A percentile compares a stretch with the other conserved stretches of the same genome.
phyloP scores from a whole-genome alignment of 306 rosid genomes.

The Prunus salicina region DNA sequence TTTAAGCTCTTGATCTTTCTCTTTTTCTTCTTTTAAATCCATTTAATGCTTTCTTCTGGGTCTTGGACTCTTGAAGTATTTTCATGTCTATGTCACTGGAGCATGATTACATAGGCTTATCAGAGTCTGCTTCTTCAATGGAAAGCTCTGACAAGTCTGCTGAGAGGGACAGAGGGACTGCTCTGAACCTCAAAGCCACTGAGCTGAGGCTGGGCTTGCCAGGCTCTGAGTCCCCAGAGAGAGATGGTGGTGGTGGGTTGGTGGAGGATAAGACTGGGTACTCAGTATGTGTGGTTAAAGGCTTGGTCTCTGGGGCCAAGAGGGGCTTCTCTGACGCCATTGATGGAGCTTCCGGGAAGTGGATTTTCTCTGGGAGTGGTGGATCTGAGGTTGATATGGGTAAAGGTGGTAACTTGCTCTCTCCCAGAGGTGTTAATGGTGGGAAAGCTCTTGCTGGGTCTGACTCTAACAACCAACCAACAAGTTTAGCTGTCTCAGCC shows the following conservation, averaged over 20 bases:
- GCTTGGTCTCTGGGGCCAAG: constrained; percentile 66
- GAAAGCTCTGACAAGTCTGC: constrained; percentile 51
- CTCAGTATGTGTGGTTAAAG: constrained; percentile 38
- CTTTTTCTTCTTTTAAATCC: constrained; percentile 13
- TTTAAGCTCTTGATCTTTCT: not conserved
- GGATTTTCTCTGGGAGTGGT: constrained; percentile 62
- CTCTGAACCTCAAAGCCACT: constrained; percentile 80
- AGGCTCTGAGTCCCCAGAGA: constrained; percentile 77
- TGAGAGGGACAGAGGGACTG: constrained; percentile 19
- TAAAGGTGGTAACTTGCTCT: constrained; percentile 58
- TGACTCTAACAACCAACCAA: constrained; percentile 41
- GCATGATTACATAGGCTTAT: constrained; percentile 70
- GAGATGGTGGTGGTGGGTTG: constrained; percentile 31
- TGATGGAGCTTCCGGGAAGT: constrained; percentile 62
- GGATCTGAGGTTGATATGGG: constrained; percentile 63
- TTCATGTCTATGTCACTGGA: constrained; percentile 70
- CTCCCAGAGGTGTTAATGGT: constrained; percentile 46
- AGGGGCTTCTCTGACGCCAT: constrained; percentile 90
- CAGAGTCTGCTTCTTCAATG: constrained; percentile 38
- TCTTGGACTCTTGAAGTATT: constrained; percentile 16
- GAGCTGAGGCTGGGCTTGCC: constrained; percentile 91
- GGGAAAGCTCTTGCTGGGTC: constrained; percentile 36
- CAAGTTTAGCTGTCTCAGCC: constrained; percentile 32
- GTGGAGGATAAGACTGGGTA: constrained; percentile 30
- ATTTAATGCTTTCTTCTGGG: constrained; percentile 34